Evolutionary conservation across 2,329 filamentous ascomycete species (phyloP).

Genomic region (Simplicillium aogashimaense): DNA sequence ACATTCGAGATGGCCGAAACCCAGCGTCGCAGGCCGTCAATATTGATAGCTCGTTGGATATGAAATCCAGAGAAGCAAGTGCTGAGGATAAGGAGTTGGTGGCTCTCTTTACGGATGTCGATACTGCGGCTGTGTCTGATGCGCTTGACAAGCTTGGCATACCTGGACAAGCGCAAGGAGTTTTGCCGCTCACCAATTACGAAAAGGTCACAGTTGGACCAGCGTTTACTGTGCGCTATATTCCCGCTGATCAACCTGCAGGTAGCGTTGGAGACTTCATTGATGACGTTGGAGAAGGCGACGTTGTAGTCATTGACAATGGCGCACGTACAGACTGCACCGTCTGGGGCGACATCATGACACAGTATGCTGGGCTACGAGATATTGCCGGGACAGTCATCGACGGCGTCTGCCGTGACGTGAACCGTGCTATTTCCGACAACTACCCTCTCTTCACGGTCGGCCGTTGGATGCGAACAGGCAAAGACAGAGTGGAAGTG

Average conservation of each 20-base stretch:
- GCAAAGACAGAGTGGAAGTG: conserved; percentile 20
- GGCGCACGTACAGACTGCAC: conserved; percentile 21
- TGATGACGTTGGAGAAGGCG: conserved; percentile 18
- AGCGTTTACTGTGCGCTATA: conserved; percentile 21
- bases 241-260: conserved; percentile 10
- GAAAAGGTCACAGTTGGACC: conserved; percentile 18
- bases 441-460: conserved; percentile 19
- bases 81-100: conserved; percentile 7
- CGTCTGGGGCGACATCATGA: conserved; percentile 25
- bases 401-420: conserved; percentile 21
- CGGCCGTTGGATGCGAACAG: conserved; percentile 22
- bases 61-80: conserved; percentile 7
- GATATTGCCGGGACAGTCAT: conserved; percentile 21
- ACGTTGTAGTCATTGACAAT: conserved; percentile 22
- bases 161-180: conserved; percentile 9
- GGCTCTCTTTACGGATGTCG: conserved; percentile 7
- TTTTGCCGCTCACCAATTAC: conserved; percentile 15
- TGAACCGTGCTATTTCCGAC: conserved; percentile 17
- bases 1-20: conserved; percentile 6
- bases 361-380: conserved; percentile 19
- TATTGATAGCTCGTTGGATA: conserved; percentile 6
- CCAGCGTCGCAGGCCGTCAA: conserved; percentile 6
- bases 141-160: conserved; percentile 10
- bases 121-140: conserved; percentile 9
- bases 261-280: conserved; percentile 20